Evolutionary conservation across 495 filamentous ascomycete genomes (phyloP), one percentile per base, ranked within the genome.

Genomic region (Pseudotulostoma volvatum): DNA sequence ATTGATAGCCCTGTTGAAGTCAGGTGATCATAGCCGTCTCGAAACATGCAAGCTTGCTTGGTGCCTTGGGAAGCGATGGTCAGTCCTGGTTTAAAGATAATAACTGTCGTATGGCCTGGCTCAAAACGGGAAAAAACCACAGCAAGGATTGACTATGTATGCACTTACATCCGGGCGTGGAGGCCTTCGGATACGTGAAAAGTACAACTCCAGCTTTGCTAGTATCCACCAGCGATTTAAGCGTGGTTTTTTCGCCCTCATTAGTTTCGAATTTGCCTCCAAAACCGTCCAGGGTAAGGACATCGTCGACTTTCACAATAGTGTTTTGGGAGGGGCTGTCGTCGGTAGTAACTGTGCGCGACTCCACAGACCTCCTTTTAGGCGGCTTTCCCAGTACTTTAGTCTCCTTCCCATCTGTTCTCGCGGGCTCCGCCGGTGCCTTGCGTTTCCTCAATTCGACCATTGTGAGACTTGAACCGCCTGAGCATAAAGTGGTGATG

Each of bases 111-210:
- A n/a, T n/a, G n/a, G n/a, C n/a, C n/a, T n/a, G n/a, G n/a, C n/a
- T n/a, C n/a, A n/a, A n/a, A n/a, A n/a, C n/a, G n/a, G n/a, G n/a
- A n/a, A n/a, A n/a, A n/a, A n/a, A n/a, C n/a, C n/a, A n/a, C n/a
- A n/a, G n/a, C 36, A n/a, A 32, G 31, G 5, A 36, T 20, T 18
- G 8, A 20, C 13, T 9, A 30, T 13, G 28, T 33, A 23, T 20
- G 40, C 20, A 73, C 84, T 73, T 77, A 94, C 90, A 97, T 40
- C 92, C 90, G 18, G 82, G 82, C 18, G 90, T 97, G 8, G 81
- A 88, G 42, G 90, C 90, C 65, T 81, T 93, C 20, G 90, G 90
- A 53, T 95, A 97, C 23, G 85, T 93, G 56, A 97, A 96, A 20
- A 97, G 56, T 11, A 93, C 81, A 16, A 96, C 81, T 15, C 90